Conservation (phyloP, 2,329 filamentous ascomycete genomes). For the Mycogone perniciosa region DNA sequence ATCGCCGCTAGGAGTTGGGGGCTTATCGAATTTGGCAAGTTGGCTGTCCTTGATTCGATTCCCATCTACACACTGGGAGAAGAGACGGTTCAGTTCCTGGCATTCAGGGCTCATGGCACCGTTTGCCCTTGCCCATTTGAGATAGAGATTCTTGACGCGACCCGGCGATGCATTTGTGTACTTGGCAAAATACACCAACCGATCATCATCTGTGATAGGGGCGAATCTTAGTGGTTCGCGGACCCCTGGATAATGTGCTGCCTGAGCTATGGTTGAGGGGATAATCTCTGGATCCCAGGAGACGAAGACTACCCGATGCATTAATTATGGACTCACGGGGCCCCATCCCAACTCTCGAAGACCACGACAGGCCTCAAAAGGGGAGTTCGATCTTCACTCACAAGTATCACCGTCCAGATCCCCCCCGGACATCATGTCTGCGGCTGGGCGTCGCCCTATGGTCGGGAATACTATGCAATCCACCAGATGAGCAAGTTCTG, state of each 20-base stretch:
- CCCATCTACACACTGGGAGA: constrained; percentile 36
- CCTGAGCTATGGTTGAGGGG: constrained; percentile 27
- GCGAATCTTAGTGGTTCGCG: constrained; percentile 30
- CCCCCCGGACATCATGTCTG: constrained; percentile 37
- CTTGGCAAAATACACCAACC: constrained; percentile 34
- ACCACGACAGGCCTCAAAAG: neutral
- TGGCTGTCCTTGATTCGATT: constrained; percentile 29
- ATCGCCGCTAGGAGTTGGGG: constrained; percentile 18
- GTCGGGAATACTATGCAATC: constrained; percentile 37
- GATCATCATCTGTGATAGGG: constrained; percentile 30
- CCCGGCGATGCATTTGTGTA: constrained; percentile 34
- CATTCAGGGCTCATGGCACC: constrained; percentile 33
- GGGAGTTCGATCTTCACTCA: constrained; percentile 17
- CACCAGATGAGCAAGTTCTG: constrained; percentile 30
- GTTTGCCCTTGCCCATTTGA: constrained; percentile 33
- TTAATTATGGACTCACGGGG: neutral
- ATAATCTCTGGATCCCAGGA: constrained; percentile 36
- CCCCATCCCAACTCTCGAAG: neutral
- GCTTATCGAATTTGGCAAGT: constrained; percentile 26
- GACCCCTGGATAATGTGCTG: constrained; percentile 34
- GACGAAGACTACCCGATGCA: constrained; percentile 29
- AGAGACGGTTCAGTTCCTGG: constrained; percentile 35
- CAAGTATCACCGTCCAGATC: constrained; percentile 37
- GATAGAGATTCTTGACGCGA: constrained; percentile 34
- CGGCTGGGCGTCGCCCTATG: constrained; percentile 29